Evolutionary conservation across 2,329 filamentous ascomycete genomes (phyloP), one percentile per base, ranked within the genome.

Genomic region (Epicoccum nigrum): DNA sequence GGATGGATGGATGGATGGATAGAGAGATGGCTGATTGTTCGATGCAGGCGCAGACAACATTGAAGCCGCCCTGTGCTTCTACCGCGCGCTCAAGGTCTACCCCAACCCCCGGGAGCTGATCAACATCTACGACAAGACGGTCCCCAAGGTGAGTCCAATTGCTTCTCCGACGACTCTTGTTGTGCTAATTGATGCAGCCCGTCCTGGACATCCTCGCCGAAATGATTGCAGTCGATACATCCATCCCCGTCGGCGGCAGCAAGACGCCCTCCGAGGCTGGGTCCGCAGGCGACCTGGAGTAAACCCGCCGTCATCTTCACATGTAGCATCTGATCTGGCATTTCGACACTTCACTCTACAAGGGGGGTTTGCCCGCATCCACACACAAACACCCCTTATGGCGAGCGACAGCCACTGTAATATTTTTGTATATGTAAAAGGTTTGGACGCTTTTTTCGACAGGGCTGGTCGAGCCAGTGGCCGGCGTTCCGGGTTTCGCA

Each of bases 81-180:
- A 97, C 85, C 95, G 92, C 83, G 94, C 92, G 35, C 84, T 99
- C 63, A 99, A 99, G 84, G 94, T 97, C 65, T 99, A 99, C 79
- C 94, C 94, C 44, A 89, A 90, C 68, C 94, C 93, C 11, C 84
- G 87, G 66, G 94, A 97, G 71, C 81, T 99, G 67, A 97, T 99
- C 74, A 85, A 84, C 68, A 96, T 99, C 76, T 99, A 99, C 77
- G 94, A 99, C 77, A 96, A 96, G 85, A 97, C 94, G 25, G 92
- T 97, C 37, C 88, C 93, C 65, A 97, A 97, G 89, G 92, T 91
- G 76, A 11, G 17, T 15, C 25, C 28, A 8, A 4, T 2, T 16
- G 34, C 12, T 7, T n/a, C 4, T 13, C 13, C 13, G 5, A 16
- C 16, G 4, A 2, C 15, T 3, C 11, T 15, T n/a, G n/a, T 27